Conservation (phyloP, 1,284 basidiomycete genomes). For the Trametes polyzona region DNA sequence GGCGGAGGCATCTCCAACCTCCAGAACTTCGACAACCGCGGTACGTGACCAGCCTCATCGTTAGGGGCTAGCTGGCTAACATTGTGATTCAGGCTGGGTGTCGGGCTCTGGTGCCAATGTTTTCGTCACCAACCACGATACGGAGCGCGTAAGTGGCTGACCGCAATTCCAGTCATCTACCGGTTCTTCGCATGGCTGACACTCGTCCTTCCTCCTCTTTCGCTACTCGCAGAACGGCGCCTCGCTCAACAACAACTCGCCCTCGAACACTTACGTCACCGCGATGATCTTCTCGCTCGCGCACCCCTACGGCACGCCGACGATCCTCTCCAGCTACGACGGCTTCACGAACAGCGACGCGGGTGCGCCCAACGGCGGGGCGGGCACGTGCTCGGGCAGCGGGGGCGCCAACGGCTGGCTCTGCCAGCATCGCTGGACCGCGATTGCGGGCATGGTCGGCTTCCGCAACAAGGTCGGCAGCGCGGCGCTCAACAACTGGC, state of each 20-base stretch:
- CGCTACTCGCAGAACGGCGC: slow-evolving; percentile 49
- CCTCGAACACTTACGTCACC: slow-evolving; percentile 64
- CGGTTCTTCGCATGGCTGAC: neutral
- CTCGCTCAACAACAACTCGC: slow-evolving; percentile 61
- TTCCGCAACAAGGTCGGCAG: slow-evolving; percentile 65
- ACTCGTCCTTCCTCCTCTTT: neutral
- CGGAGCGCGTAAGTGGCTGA: slow-evolving; percentile 54
- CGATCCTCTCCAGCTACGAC: slow-evolving; percentile 62
- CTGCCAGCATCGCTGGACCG: slow-evolving; percentile 66
- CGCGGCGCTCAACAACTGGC: slow-evolving; percentile 56
- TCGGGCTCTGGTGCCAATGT: slow-evolving; percentile 58
- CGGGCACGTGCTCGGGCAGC: slow-evolving; percentile 57
- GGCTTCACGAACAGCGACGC: slow-evolving; percentile 52
- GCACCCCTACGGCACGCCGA: slow-evolving; percentile 68
- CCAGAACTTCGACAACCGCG: slow-evolving; percentile 57
- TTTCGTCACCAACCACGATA: slow-evolving; percentile 74
- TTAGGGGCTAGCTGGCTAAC: neutral
- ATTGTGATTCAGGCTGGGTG: slow-evolving; percentile 54
- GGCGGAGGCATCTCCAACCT: slow-evolving; percentile 54
- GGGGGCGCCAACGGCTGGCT: slow-evolving; percentile 58
- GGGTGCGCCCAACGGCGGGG: slow-evolving; percentile 51
- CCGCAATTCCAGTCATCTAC: neutral
- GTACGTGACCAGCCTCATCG: slow-evolving; percentile 32
- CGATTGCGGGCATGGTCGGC: slow-evolving; percentile 63
- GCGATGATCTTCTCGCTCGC: slow-evolving; percentile 69